Evolutionary conservation across 2,329 filamentous ascomycete species (phyloP).

Genomic region (Cadophora sp.): DNA sequence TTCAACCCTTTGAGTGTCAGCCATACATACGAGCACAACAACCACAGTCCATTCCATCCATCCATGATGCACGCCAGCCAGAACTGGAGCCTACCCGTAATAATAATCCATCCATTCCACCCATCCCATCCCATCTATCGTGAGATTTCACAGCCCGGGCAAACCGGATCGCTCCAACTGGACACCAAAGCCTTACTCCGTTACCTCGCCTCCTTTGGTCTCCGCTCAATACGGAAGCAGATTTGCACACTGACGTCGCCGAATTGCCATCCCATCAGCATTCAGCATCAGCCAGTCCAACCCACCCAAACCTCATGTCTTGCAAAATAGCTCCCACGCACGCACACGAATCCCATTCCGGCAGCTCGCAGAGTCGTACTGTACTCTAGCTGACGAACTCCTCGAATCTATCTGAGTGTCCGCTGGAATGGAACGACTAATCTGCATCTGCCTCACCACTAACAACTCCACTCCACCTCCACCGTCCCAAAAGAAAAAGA

Average conservation of each 20-base stretch:
- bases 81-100: not conserved
- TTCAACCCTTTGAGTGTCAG: not conserved
- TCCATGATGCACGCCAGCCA: slow-evolving; percentile 11
- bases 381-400: not conserved
- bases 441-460: slow-evolving; percentile 1
- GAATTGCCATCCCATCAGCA: slow-evolving; percentile 11
- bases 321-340: not conserved
- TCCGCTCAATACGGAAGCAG: slow-evolving; percentile 9
- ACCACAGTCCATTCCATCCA: not conserved
- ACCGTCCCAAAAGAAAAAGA: too few relatives aligned
- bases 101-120: not conserved
- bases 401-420: not conserved
- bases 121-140: not conserved
- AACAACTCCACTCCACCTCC: not conserved
- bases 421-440: not conserved
- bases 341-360: slow-evolving; percentile 1
- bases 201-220: not conserved
- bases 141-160: slow-evolving; percentile 6
- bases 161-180: not conserved
- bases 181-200: slow-evolving; percentile 8
- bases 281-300: not conserved
- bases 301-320: not conserved
- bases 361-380: not conserved
- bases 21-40: not conserved
- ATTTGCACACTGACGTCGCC: slow-evolving; percentile 14